phyloP scores from a whole-genome alignment of 2,329 filamentous ascomycete genomes.

The Westerdykella aurantiaca region DNA sequence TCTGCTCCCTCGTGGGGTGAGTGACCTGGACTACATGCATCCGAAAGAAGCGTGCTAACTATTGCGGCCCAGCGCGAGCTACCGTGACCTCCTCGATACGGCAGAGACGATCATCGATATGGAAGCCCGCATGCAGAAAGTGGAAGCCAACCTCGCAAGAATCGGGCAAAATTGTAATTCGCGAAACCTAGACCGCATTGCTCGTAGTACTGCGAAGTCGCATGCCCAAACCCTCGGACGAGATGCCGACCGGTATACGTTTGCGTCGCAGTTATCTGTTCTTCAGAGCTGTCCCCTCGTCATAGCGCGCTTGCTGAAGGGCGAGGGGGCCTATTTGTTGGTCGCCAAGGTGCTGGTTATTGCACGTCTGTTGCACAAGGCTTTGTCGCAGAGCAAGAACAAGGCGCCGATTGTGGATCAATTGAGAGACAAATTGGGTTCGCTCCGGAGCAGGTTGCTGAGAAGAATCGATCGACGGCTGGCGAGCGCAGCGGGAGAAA shows the following conservation, averaged over 20 bases:
- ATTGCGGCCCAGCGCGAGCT: slow-evolving; percentile 51
- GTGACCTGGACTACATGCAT: slow-evolving; percentile 11
- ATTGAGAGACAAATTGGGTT: slow-evolving; percentile 58
- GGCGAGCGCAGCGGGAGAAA: slow-evolving; percentile 33
- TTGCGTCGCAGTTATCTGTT: slow-evolving; percentile 53
- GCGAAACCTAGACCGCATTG: slow-evolving; percentile 61
- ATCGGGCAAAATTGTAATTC: slow-evolving; percentile 76
- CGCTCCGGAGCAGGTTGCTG: slow-evolving; percentile 59
- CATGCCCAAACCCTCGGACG: slow-evolving; percentile 39
- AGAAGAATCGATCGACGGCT: slow-evolving; percentile 55
- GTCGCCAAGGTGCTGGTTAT: slow-evolving; percentile 65
- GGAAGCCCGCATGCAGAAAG: slow-evolving; percentile 68
- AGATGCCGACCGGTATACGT: slow-evolving; percentile 41
- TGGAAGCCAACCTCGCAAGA: slow-evolving; percentile 64
- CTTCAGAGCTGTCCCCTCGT: slow-evolving; percentile 52
- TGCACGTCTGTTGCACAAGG: slow-evolving; percentile 68
- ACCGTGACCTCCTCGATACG: slow-evolving; percentile 84
- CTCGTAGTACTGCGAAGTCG: slow-evolving; percentile 51
- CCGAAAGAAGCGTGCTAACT: slow-evolving; percentile 2
- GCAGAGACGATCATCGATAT: slow-evolving; percentile 92
- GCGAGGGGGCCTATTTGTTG: slow-evolving; percentile 47
- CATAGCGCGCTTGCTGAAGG: slow-evolving; percentile 50
- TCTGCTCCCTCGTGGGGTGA: slow-evolving; percentile 61
- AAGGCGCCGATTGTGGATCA: slow-evolving; percentile 54
- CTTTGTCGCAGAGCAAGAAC: slow-evolving; percentile 51